phyloP scores from a whole-genome alignment of 352 stramenopile species.

The Pythium pectinolyticum region DNA sequence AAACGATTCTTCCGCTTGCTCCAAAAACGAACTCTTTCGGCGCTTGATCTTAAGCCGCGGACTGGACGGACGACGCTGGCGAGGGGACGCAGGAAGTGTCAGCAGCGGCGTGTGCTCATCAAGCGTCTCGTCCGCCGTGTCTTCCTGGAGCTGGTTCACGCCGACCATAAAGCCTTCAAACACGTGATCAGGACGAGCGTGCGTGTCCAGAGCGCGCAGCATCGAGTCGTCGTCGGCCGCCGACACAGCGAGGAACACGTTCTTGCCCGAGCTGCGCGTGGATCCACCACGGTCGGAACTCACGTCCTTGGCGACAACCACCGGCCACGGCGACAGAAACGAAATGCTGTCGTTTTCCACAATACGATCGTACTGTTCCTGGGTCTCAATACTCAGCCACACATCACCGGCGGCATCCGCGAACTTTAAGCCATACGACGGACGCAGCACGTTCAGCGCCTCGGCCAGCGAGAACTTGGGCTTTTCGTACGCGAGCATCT shows the following conservation, averaged over 20 bases:
- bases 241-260: constrained; percentile 78
- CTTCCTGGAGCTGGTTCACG: constrained; percentile 70
- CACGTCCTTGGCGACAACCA: constrained; percentile 75
- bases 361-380: constrained; percentile 62
- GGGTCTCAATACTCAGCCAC: constrained; percentile 82
- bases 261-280: constrained; percentile 44
- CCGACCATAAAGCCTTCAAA: constrained; percentile 86
- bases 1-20: constrained; percentile 72
- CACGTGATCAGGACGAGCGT: constrained; percentile 45
- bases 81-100: constrained; percentile 28
- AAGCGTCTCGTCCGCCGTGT: constrained; percentile 28
- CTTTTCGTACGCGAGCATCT: constrained; percentile 83
- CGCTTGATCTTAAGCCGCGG: constrained; percentile 49
- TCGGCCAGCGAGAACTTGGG: constrained; percentile 84
- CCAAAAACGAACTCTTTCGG: constrained; percentile 71
- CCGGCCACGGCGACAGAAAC: constrained; percentile 66
- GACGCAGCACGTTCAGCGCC: constrained; percentile 77
- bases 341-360: constrained; percentile 57
- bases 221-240: constrained; percentile 74
- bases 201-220: constrained; percentile 61
- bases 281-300: constrained; percentile 5
- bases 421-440: constrained; percentile 78
- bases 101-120: constrained; percentile 66
- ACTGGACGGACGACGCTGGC: constrained; percentile 27
- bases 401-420: constrained; percentile 56